These are phyloP conservation scores for Penicillium bovifimosum DNA, from an alignment of 495 filamentous ascomycete species.

Conservation along the genomic window DNA sequence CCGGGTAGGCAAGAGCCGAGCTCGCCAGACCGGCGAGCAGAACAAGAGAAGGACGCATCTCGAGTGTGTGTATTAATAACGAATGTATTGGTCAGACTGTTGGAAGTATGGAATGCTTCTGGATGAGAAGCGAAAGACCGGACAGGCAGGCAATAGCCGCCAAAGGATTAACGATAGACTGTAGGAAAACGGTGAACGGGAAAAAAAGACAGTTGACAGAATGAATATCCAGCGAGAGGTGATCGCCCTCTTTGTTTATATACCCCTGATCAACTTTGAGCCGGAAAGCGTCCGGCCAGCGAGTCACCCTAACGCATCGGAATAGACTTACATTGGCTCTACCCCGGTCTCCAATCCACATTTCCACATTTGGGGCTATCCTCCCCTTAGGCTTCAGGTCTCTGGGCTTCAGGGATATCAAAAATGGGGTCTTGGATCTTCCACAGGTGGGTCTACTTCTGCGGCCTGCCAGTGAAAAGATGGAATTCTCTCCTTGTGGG, in stretches of 20 bases:
- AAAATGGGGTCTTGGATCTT: constrained; percentile 15
- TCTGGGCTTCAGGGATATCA: constrained; percentile 17
- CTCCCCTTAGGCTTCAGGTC: constrained; percentile 14
- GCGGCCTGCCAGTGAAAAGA: constrained; percentile 11
- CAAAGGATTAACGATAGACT: constrained; percentile 38
- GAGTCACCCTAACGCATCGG: constrained; percentile 4
- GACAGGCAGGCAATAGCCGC: constrained; percentile 13
- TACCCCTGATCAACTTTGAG: constrained; percentile 30
- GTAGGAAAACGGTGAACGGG: constrained; percentile 21
- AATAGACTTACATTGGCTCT: constrained; percentile 3
- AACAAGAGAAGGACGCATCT: constrained; percentile 37
- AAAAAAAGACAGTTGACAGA: constrained; percentile 23
- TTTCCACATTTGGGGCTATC: constrained; percentile 25
- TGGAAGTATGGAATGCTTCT: constrained; percentile 4
- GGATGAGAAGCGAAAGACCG: constrained; percentile 12
- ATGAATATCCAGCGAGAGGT: constrained; percentile 15
- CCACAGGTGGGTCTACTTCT: constrained; percentile 16
- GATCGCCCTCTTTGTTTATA: constrained; percentile 36
- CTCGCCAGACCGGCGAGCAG: constrained; percentile 39
- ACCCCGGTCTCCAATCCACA: constrained; percentile 20
- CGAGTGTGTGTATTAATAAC: constrained; percentile 17
- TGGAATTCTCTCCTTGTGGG: constrained; percentile 13
- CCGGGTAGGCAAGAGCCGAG: constrained; percentile 32
- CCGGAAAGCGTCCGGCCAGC: constrained; percentile 3
- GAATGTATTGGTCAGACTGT: constrained; percentile 17